Evolutionary conservation across 768 basidiomycete genomes (phyloP).

Genomic region (Boletus rubescentipes): DNA sequence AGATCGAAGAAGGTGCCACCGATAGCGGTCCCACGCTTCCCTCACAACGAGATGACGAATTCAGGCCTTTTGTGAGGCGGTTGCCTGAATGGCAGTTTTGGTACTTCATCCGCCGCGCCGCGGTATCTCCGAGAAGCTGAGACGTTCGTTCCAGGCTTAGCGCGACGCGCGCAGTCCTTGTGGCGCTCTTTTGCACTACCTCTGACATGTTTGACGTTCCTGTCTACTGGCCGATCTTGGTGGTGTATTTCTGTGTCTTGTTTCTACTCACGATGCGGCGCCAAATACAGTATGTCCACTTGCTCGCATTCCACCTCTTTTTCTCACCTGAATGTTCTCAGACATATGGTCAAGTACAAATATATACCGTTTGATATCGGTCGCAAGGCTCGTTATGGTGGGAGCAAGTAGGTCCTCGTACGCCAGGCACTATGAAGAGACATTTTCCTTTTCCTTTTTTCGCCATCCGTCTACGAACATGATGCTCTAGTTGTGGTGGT

Average conservation of each 20-base stretch:
- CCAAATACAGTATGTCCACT: slow-evolving; percentile 80
- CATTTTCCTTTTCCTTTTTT: slow-evolving; percentile 3
- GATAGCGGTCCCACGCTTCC: slow-evolving; percentile 59
- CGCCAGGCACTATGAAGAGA: slow-evolving; percentile 3
- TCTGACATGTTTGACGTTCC: slow-evolving; percentile 92
- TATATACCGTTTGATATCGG: slow-evolving; percentile 96
- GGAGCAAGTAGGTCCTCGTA: slow-evolving; percentile 39
- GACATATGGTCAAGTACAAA: slow-evolving; percentile 99
- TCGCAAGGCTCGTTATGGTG: slow-evolving; percentile 86
- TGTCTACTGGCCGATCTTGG: slow-evolving; percentile 98
- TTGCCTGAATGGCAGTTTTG: slow-evolving; percentile 98
- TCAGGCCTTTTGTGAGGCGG: slow-evolving; percentile 93
- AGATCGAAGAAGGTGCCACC: slow-evolving; percentile 91
- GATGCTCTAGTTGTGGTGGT: slow-evolving; percentile 13
- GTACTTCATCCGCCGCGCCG: slow-evolving; percentile 39
- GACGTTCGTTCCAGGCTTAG: slow-evolving; percentile 64
- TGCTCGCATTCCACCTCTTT: background rate
- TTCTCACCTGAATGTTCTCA: slow-evolving; percentile 32
- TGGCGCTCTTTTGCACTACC: slow-evolving; percentile 78
- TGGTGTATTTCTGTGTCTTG: slow-evolving; percentile 94
- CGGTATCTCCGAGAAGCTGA: background rate
- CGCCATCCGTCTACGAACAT: slow-evolving; percentile 8
- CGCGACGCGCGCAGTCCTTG: slow-evolving; percentile 80
- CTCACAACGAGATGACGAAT: slow-evolving; percentile 84
- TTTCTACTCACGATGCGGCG: slow-evolving; percentile 94